Evolutionary conservation across 2,329 filamentous ascomycete genomes (phyloP).

Genomic region (Cordyceps pruinosa): DNA sequence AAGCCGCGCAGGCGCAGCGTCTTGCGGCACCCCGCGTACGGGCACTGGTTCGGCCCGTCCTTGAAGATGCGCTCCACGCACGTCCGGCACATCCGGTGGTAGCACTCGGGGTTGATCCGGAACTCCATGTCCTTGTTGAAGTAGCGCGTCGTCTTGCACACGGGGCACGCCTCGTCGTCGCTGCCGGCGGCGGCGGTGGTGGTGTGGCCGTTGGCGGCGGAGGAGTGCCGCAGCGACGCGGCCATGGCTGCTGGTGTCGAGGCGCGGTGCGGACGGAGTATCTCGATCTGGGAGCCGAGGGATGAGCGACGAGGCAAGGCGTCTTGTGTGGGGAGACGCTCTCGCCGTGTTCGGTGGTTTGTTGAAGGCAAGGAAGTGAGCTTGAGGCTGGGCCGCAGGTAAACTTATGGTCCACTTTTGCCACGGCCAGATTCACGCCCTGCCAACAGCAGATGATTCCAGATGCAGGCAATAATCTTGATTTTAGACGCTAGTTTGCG

Average conservation of each 20-base stretch:
- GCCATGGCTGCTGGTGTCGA: not conserved
- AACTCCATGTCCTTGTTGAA: conserved; percentile 92
- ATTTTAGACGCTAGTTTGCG: too few relatives aligned
- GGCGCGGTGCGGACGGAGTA: too few relatives aligned
- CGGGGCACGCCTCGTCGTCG: conserved; percentile 74
- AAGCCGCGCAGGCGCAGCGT: conserved; percentile 83
- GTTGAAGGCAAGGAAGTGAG: not conserved
- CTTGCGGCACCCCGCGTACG: conserved; percentile 79
- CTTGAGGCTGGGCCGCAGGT: not conserved
- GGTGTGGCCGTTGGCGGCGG: not conserved
- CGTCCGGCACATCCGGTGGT: conserved; percentile 96
- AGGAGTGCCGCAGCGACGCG: conserved; percentile 11
- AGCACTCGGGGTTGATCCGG: conserved; percentile 96
- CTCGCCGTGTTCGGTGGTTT: not conserved
- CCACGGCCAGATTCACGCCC: not conserved
- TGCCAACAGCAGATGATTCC: not conserved
- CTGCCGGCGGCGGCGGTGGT: conserved; percentile 18
- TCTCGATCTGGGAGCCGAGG: not conserved
- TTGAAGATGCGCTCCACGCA: conserved; percentile 94
- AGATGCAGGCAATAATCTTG: not conserved
- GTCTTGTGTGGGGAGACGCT: not conserved
- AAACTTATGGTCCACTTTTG: not conserved
- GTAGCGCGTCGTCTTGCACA: conserved; percentile 95
- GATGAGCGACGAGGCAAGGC: not conserved
- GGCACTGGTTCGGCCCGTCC: conserved; percentile 84